Conservation (phyloP, 768 basidiomycete species). For the Lactarius quietus region DNA sequence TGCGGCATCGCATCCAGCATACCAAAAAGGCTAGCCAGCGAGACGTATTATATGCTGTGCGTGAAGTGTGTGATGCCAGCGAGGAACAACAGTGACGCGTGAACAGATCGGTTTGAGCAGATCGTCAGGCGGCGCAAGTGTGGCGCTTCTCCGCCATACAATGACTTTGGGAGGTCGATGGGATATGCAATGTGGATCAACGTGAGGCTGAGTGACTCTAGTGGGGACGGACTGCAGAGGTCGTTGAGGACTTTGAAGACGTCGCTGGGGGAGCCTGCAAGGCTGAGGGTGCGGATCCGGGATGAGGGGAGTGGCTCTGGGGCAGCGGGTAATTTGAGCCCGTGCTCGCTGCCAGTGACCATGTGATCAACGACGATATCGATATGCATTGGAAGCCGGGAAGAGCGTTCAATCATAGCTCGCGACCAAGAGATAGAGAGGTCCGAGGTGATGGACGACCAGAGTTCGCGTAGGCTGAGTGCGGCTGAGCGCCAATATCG, state of each 20-base stretch:
- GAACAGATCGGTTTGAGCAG: not conserved
- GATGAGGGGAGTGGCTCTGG: conserved; percentile 14
- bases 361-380: conserved; percentile 1
- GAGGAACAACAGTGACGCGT: conserved; percentile 15
- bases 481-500: too few species aligned
- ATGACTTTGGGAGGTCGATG: conserved; percentile 3
- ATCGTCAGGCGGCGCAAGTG: conserved; percentile 10
- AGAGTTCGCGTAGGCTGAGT: too few species aligned
- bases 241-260: conserved; percentile 7
- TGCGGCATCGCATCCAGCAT: conserved; percentile 15
- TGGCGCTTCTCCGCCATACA: conserved; percentile 5
- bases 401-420: conserved; percentile 19
- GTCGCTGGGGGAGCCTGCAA: conserved; percentile 1
- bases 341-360: too few species aligned
- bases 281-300: conserved; percentile 11
- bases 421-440: conserved; percentile 14
- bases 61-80: conserved; percentile 13
- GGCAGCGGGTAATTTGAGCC: conserved; percentile 8
- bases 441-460: not conserved
- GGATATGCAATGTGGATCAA: not conserved
- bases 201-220: not conserved
- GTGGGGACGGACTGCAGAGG: conserved; percentile 12
- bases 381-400: conserved; percentile 11
- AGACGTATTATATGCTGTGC: not conserved
- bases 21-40: not conserved